phyloP scores from a whole-genome alignment of 176 grass and related monocot genomes.

The Dendrocalamus sinicus region DNA sequence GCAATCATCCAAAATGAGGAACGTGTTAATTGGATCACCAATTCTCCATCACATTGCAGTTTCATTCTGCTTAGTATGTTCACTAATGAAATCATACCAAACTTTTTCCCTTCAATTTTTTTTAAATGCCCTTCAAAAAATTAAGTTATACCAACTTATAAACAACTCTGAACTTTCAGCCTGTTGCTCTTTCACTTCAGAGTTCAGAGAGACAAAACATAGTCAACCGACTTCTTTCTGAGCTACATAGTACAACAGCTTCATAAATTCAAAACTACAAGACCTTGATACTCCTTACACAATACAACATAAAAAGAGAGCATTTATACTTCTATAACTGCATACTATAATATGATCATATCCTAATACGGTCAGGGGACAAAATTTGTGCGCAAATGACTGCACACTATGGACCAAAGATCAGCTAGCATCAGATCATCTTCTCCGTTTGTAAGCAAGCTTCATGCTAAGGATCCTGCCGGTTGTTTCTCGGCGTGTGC shows the following conservation, averaged over 20 bases:
- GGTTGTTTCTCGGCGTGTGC: slow-evolving; percentile 62
- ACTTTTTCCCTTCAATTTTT: no score
- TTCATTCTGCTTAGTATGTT: background rate
- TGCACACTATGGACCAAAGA: slow-evolving; percentile 29
- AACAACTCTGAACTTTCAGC: background rate
- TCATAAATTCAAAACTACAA: slow-evolving; percentile 6
- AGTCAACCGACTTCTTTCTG: background rate
- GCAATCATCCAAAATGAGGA: background rate
- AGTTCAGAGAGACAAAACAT: background rate
- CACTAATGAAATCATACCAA: background rate
- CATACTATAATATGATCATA: background rate
- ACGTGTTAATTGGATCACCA: background rate
- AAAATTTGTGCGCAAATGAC: slow-evolving; percentile 46
- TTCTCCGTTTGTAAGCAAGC: background rate
- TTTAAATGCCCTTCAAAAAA: no score
- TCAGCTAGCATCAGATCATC: background rate
- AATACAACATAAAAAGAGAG: background rate
- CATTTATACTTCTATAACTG: background rate
- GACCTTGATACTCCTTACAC: slow-evolving; percentile 2
- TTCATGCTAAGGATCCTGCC: slow-evolving; percentile 47
- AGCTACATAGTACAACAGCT: background rate
- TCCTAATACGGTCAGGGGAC: slow-evolving; percentile 26
- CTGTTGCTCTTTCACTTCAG: background rate
- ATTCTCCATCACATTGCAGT: background rate
- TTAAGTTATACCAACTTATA: background rate